Evolutionary conservation across 352 stramenopile species (phyloP), one percentile per base, ranked within the genome.

Genomic region (Phytophthora capsici): DNA sequence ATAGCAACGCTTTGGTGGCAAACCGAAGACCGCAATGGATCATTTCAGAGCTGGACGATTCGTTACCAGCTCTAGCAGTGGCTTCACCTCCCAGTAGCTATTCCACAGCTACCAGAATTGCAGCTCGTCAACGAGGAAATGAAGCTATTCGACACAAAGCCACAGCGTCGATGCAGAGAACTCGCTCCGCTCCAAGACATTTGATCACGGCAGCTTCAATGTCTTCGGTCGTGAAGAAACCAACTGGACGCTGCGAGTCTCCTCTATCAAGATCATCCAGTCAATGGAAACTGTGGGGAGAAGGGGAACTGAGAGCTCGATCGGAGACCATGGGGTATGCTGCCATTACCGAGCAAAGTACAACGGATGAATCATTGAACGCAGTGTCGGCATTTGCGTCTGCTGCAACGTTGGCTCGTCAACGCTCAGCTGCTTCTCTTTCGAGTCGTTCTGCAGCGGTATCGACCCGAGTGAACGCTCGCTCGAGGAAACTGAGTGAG

Each of bases 21-120:
- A 30, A 26, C 6, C 50, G 53, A 16, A 50, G 22, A 13, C 55
- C 45, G 3, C 51, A 67, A 25, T 91, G 82, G 82, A 61, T 83
- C 37, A 86, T 91, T 58, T 71, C 74, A 6, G 76, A 91, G 53
- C 41, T 87, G n/a, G 75, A 83, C 47, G 76, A 85, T 59, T 64
- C 66, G 13, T 38, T 78, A 26, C 60, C 63, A 46, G 50, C 69
- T 37, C 34, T 74, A 0, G 54, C 59, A 41, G 47, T 5, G 8
- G 51, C 47, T 43, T 46, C 58, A 43, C 10, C 37, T 13, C 46
- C 37, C 5, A 43, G 58, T 4, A 60, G 43, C 3, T 68, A 45
- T 36, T 69, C 62, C 2, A 22, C 40, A 4, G 63, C 63, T 17
- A 71, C 66, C 5, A 62, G 28, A 53, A 63, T 56, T n/a, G 58